Conservation (phyloP, 2,329 filamentous ascomycete genomes). For the Keithomyces neogunnii region DNA sequence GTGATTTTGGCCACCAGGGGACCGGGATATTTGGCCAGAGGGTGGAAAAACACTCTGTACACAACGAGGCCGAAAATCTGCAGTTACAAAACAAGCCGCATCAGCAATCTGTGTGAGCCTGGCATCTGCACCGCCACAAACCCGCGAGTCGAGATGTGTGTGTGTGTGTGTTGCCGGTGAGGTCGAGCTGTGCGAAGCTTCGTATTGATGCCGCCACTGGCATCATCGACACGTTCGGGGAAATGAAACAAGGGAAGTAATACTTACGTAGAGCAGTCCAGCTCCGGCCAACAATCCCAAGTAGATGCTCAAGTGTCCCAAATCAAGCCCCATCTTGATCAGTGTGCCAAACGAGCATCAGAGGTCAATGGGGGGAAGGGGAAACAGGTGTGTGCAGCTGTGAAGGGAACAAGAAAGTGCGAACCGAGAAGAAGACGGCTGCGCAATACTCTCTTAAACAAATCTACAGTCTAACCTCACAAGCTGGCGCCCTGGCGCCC, state of each 20-base stretch:
- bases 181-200: background rate
- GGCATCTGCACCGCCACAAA: background rate
- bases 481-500: background rate
- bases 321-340: constrained; percentile 18
- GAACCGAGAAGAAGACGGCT: background rate
- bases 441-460: constrained; percentile 5
- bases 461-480: background rate
- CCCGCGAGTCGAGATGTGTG: too few relatives aligned
- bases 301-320: constrained; percentile 31
- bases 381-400: background rate
- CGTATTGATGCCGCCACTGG: background rate
- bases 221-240: background rate
- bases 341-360: background rate
- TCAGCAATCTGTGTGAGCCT: background rate
- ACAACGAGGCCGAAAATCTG: constrained; percentile 34
- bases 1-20: constrained; percentile 55
- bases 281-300: constrained; percentile 27
- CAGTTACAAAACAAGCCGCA: background rate
- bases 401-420: background rate
- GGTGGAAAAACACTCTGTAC: constrained; percentile 56
- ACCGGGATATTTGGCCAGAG: constrained; percentile 56
- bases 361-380: background rate
- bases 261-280: constrained; percentile 33
- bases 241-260: background rate
- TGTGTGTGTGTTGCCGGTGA: background rate